Evolutionary conservation across 768 basidiomycete species (phyloP).

Genomic region (Phylloporus sp.): DNA sequence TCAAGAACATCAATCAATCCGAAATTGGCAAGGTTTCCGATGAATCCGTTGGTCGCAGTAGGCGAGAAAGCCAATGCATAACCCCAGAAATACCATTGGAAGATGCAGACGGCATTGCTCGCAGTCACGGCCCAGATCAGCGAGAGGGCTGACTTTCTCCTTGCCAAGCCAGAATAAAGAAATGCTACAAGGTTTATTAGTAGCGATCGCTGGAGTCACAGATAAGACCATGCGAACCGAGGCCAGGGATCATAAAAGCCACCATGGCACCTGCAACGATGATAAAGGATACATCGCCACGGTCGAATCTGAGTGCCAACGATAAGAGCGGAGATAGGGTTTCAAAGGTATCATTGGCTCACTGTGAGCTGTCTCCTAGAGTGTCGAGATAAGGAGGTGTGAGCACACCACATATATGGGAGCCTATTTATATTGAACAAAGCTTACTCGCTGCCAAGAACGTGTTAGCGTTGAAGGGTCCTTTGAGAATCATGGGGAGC

Average conservation of each 20-base stretch:
- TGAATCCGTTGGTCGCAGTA: conserved; percentile 68
- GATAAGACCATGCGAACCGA: conserved; percentile 40
- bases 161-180: conserved; percentile 68
- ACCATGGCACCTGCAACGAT: conserved; percentile 67
- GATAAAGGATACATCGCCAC: conserved; percentile 71
- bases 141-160: conserved; percentile 66
- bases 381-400: conserved; percentile 5
- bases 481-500: conserved; percentile 8
- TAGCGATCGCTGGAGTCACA: background rate
- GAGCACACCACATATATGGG: conserved; percentile 4
- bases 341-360: conserved; percentile 12
- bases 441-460: conserved; percentile 17
- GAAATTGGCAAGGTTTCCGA: conserved; percentile 78
- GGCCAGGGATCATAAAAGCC: conserved; percentile 73
- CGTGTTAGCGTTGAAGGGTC: background rate
- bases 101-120: conserved; percentile 70
- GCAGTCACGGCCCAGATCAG: conserved; percentile 75
- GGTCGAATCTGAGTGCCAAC: conserved; percentile 49
- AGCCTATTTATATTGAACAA: background rate
- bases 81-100: conserved; percentile 82
- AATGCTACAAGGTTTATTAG: conserved; percentile 43
- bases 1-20: conserved; percentile 70
- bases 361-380: conserved; percentile 27
- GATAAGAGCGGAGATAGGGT: conserved; percentile 3
- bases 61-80: conserved; percentile 84